Conservation (phyloP, 2,329 filamentous ascomycete species). For the Penicillium palitans region DNA sequence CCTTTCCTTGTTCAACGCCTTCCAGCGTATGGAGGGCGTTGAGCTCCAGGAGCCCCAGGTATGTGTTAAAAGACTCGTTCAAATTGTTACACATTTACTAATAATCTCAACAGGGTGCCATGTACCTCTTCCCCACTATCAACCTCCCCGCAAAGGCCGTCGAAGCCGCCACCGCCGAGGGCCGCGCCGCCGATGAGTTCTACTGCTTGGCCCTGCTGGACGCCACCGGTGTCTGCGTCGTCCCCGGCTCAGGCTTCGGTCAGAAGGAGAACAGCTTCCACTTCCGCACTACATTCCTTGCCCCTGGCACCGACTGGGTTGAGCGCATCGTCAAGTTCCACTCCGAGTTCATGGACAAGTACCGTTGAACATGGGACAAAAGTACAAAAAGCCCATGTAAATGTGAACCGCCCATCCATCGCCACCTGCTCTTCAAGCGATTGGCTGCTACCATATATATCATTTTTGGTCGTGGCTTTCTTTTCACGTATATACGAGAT, state of each 20-base stretch:
- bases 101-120: conserved; percentile 65
- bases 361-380: conserved; percentile 24
- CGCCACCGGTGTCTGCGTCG: conserved; percentile 90
- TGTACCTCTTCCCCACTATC: conserved; percentile 99
- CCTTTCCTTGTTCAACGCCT: conserved; percentile 82
- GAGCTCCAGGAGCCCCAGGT: conserved; percentile 79
- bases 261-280: conserved; percentile 89
- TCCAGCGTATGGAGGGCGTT: conserved; percentile 93
- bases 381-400: conserved; percentile 1
- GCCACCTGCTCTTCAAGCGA: background rate
- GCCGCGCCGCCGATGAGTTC: conserved; percentile 81
- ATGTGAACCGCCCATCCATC: background rate
- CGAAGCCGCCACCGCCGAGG: conserved; percentile 72
- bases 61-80: conserved; percentile 25
- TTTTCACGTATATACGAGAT: background rate
- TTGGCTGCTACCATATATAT: background rate
- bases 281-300: conserved; percentile 95
- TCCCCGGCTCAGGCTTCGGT: conserved; percentile 89
- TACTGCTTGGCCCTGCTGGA: conserved; percentile 91
- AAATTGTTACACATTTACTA: conserved; percentile 3
- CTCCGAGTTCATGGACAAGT: conserved; percentile 85
- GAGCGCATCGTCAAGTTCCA: conserved; percentile 87
- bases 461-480: background rate
- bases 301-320: conserved; percentile 94
- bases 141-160: conserved; percentile 72